Evolutionary conservation across 345 rosid species (phyloP), one percentile per base, ranked within the genome.

Genomic region (Sonneratia alba): DNA sequence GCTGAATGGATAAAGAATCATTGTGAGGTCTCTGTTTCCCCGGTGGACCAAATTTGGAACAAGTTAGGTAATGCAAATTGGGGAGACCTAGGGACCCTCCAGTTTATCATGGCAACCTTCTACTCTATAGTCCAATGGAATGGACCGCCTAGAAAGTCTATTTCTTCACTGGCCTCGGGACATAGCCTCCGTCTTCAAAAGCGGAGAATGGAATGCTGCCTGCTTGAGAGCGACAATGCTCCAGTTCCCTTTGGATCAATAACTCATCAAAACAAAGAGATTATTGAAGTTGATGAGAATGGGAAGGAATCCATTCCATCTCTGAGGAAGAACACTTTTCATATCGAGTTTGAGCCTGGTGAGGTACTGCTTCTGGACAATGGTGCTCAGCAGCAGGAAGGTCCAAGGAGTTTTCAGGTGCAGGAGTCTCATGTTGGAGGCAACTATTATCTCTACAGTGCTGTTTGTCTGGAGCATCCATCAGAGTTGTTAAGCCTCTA

Each of bases 31-130:
- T 67, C 70, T 76, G 79, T 86, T 73, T 88, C 89, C 16, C 73
- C 81, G 24, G 85, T 83, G 9, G 86, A 88, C 66, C 76, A 75
- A 71, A 81, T 86, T 71, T 88, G 88, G 88, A 88, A 88, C 71
- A 84, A 82, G 80, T 77, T 88, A 21, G 88, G 89, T 22, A 88
- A 88, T 78, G 87, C 86, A 51, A 88, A 78, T 56, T 86, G 89
- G 92, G 84, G 88, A 55, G 87, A 86, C 67, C 72, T 88, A 16
- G 89, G 88, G 71, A 79, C 92, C 40, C 80, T 88, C 21, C 87
- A 86, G 76, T 74, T 83, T 24, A 71, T 86, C 63, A 63, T 88
- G 71, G 87, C 92, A 42, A 84, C 85, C 75, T 88, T 84, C 79
- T 72, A 83, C 81, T 86, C 87, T 65, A 80, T 88, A 51, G 76